phyloP scores from a whole-genome alignment of 805 yeast genomes.

The Candida koratica region DNA sequence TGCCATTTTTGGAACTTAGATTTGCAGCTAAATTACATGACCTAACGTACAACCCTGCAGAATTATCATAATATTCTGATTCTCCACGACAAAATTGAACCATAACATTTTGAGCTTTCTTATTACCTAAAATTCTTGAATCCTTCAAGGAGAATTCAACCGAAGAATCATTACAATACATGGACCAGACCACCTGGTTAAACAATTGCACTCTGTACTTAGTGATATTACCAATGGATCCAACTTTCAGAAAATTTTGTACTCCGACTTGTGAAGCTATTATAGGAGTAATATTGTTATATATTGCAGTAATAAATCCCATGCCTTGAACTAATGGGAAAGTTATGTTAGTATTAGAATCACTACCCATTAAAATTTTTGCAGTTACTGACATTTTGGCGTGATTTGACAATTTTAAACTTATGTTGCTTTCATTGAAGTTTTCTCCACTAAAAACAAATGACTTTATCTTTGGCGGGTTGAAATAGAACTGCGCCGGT shows the following conservation, averaged over 20 bases:
- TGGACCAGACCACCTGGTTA: slow-evolving; percentile 61
- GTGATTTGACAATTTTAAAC: slow-evolving; percentile 23
- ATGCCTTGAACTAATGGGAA: slow-evolving; percentile 68
- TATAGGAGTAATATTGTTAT: slow-evolving; percentile 50
- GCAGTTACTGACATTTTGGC: slow-evolving; percentile 32
- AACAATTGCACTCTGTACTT: slow-evolving; percentile 54
- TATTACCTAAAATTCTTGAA: slow-evolving; percentile 42
- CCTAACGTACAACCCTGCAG: slow-evolving; percentile 31
- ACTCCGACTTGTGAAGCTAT: slow-evolving; percentile 64
- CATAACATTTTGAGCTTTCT: slow-evolving; percentile 38
- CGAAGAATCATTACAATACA: slow-evolving; percentile 44
- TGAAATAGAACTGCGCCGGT: slow-evolving; percentile 61
- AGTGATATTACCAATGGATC: slow-evolving; percentile 33
- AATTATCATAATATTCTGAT: slow-evolving; percentile 26
- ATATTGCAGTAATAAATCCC: slow-evolving; percentile 70
- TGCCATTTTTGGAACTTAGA: slow-evolving; percentile 16
- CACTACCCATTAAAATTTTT: slow-evolving; percentile 10
- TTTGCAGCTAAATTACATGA: slow-evolving; percentile 18
- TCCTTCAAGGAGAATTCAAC: slow-evolving; percentile 26
- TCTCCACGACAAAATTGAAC: slow-evolving; percentile 60
- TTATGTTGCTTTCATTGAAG: slow-evolving; percentile 18
- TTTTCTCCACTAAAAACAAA: slow-evolving; percentile 41
- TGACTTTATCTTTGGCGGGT: slow-evolving; percentile 63
- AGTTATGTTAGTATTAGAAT: slow-evolving; percentile 25
- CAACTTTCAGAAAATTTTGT: slow-evolving; percentile 40